Base-by-base conservation (phyloP, 164 flowering plant genomes). In the Tetrastigma voinierianum region DNA sequence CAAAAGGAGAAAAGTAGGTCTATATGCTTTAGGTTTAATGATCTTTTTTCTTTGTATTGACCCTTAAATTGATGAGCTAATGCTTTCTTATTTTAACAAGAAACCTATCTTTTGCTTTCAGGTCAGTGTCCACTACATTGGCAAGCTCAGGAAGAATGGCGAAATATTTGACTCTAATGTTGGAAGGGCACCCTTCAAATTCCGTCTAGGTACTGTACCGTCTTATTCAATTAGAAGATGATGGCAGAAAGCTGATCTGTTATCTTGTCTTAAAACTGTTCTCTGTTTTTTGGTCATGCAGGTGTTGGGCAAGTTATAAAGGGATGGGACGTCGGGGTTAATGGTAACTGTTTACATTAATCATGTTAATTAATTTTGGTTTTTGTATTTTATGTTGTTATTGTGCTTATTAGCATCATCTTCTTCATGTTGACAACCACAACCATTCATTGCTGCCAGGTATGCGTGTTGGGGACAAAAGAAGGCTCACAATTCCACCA, bases 261-360 rank as follows among this genome's bases (percentile, higher is more conserved):
- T 1, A 18, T 25, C 16, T n/a, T 21, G 21, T 23, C 21, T 24
- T 62, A 43, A 43, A 57, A 17, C 43, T 24, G 9, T 61, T 59
- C 55, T 59, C 12, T 7, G 6, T 32, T 32, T 59, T 44, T 46
- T 64, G 51, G n/a, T 67, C 32, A 66, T 72, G 44, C 85, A 94
- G 98, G 98, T 71, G 73, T 89, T 8, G 95, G 90, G 20, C 73
- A 87, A 73, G 98, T 94, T 57, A 92, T 89, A 20, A 80, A 80
- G 72, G 97, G 96, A 44, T 90, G 99, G 97, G 99, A 92, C 77
- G 89, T 89, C 60, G 98, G 97, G 1, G 87, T 95, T 49, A 81
- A 82, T 56, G 98, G 97, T 92, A 84, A 65, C 48, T 68, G 20
- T 49, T 32, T 32, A 16, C 45, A 51, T 20, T 20, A 2, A 32